Evolutionary conservation across 2,329 filamentous ascomycete species (phyloP), one percentile per base, ranked within the genome.

Genomic region (Sarocladium strictum): DNA sequence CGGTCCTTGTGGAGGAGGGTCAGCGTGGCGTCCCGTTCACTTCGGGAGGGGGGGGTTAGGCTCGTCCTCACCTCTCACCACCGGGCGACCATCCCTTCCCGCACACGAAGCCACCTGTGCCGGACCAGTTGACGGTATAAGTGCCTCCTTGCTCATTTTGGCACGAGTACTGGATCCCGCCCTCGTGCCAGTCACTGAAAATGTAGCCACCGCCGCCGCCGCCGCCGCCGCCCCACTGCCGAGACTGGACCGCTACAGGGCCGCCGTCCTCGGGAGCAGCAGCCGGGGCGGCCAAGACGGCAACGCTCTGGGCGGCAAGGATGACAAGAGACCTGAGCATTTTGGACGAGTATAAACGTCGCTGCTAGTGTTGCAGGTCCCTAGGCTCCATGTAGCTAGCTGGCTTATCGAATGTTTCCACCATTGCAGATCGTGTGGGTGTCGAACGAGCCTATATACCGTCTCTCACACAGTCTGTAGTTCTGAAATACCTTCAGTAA

Each of bases 1-100:
- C 77, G 53, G 67, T 70, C 58, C 77, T 79, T 62, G 7, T 15
- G 5, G 14, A 17, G 35, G 35, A n/a, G 7, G 35, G 15, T n/a
- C n/a, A n/a, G n/a, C n/a, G n/a, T n/a, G n/a, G n/a, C n/a, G n/a
- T n/a, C n/a, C n/a, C n/a, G n/a, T n/a, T n/a, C n/a, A n/a, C n/a
- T n/a, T n/a, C n/a, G n/a, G n/a, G n/a, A n/a, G n/a, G n/a, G n/a
- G n/a, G n/a, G n/a, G n/a, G n/a, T n/a, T n/a, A n/a, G n/a, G 29
- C 29, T 32, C 12, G 7, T 32, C 7, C 33, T 40, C 40, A 53
- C 50, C 50, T 38, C 50, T 53, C 50, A 17, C 50, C 50, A 40
- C 50, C 50, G 5, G 50, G 50, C 12, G 50, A 53, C 50, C 50
- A 53, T 9, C 50, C 50, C 50, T 53, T 53, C 3, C 50, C 50